Evolutionary conservation across 495 filamentous ascomycete genomes (phyloP).

Genomic region (Pyronema domesticum): DNA sequence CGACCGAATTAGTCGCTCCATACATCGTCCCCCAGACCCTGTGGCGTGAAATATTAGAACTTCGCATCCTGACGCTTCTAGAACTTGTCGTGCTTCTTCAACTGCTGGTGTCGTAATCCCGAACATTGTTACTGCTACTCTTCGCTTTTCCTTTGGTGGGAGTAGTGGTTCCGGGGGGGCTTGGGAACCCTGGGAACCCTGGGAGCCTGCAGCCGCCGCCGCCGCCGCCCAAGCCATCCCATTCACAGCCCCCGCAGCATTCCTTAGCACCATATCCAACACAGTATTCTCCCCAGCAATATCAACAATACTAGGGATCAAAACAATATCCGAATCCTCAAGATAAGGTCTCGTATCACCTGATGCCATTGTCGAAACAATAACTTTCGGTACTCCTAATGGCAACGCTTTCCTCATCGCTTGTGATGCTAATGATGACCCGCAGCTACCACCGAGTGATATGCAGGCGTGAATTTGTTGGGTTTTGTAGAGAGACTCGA

Average conservation of each 20-base stretch:
- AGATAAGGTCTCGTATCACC: conserved; percentile 41
- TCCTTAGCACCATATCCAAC: conserved; percentile 36
- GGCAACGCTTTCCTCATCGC: conserved; percentile 43
- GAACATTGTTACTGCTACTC: conserved; percentile 52
- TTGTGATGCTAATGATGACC: conserved; percentile 37
- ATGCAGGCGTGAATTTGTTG: conserved; percentile 40
- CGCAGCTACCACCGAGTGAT: conserved; percentile 39
- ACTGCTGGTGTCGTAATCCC: conserved; percentile 52
- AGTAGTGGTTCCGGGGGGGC: background rate
- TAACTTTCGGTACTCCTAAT: conserved; percentile 48
- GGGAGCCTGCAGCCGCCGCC: too few species aligned
- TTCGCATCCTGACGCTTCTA: conserved; percentile 33
- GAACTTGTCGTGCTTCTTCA: conserved; percentile 29
- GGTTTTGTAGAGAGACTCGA: conserved; percentile 1
- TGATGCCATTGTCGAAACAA: conserved; percentile 49
- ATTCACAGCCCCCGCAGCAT: conserved; percentile 41
- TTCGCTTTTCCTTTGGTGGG: conserved; percentile 21
- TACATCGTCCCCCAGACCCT: conserved; percentile 44
- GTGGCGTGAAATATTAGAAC: conserved; percentile 53
- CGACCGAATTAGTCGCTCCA: conserved; percentile 44
- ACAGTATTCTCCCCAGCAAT: conserved; percentile 46
- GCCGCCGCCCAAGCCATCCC: conserved; percentile 37
- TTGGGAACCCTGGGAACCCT: too few species aligned
- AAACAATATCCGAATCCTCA: conserved; percentile 46
- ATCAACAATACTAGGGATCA: conserved; percentile 56